Conservation (phyloP, 306 rosid genomes). For the Corylus americana region DNA sequence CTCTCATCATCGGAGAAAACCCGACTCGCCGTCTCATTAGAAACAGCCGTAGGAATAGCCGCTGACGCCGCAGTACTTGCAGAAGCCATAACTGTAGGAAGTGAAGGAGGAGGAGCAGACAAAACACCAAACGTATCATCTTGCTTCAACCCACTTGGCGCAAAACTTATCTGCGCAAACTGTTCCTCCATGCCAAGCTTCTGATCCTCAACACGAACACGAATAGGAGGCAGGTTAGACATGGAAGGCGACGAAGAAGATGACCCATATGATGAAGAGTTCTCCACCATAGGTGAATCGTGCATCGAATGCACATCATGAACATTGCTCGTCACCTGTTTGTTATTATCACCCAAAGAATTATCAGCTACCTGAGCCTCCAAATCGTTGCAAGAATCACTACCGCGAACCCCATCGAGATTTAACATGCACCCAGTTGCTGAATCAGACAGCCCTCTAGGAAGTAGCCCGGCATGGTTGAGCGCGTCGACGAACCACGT, state of each 20-base stretch:
- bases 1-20: conserved; percentile 68
- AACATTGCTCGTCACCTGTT: conserved; percentile 39
- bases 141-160: conserved; percentile 27
- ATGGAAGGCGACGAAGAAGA: conserved; percentile 66
- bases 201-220: conserved; percentile 69
- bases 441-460: conserved; percentile 65
- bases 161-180: conserved; percentile 58
- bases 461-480: conserved; percentile 58
- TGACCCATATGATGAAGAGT: conserved; percentile 51
- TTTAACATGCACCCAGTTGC: conserved; percentile 54
- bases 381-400: conserved; percentile 67
- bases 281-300: conserved; percentile 64
- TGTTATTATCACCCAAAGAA: conserved; percentile 36
- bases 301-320: conserved; percentile 50
- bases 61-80: conserved; percentile 19
- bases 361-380: conserved; percentile 46
- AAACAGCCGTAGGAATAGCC: conserved; percentile 24
- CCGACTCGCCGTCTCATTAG: conserved; percentile 48
- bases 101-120: conserved; percentile 42
- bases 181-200: conserved; percentile 66
- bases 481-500: conserved; percentile 95
- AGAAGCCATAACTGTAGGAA: conserved; percentile 30
- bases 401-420: conserved; percentile 50
- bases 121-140: conserved; percentile 37
- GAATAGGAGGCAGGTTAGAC: conserved; percentile 83